Percentiles rank a stretch among this genome's conserved stretches.
Conservation (phyloP, 2,329 filamentous ascomycete genomes). For the Cercospora nicotianae region DNA sequence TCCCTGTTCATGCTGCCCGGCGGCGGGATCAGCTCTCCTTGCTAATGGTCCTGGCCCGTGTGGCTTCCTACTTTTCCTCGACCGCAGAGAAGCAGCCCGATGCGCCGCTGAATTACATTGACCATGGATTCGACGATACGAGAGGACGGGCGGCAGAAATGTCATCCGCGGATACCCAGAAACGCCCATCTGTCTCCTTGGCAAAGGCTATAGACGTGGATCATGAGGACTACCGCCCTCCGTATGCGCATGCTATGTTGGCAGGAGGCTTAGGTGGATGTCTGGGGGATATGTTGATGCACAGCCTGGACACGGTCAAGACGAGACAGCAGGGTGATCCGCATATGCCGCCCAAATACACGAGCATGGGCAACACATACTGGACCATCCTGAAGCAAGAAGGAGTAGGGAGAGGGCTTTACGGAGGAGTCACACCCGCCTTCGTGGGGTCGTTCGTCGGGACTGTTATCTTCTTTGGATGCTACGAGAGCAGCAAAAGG, state of each 20-base stretch:
- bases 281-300: conserved; percentile 96
- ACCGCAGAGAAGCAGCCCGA: conserved; percentile 23
- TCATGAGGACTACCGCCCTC: conserved; percentile 47
- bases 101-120: conserved; percentile 38
- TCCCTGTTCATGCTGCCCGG: conserved; percentile 5
- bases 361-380: conserved; percentile 85
- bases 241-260: conserved; percentile 70
- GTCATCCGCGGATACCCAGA: conserved; percentile 35
- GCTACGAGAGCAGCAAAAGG: conserved; percentile 93
- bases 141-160: conserved; percentile 40
- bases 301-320: conserved; percentile 97
- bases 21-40: conserved; percentile 13
- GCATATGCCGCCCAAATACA: conserved; percentile 88
- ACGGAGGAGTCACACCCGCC: conserved; percentile 90
- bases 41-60: conserved; percentile 53
- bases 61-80: conserved; percentile 48
- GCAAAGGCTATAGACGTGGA: conserved; percentile 34
- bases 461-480: conserved; percentile 92
- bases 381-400: conserved; percentile 91
- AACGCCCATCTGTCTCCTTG: conserved; percentile 10
- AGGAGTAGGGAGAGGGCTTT: conserved; percentile 79
- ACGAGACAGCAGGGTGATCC: conserved; percentile 96
- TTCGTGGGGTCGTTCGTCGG: conserved; percentile 90
- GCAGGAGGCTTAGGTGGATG: conserved; percentile 90
- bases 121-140: conserved; percentile 38